These are phyloP conservation scores for Zelonia costaricensis DNA, from an alignment of 208 protist species.

Conservation along the genomic window DNA sequence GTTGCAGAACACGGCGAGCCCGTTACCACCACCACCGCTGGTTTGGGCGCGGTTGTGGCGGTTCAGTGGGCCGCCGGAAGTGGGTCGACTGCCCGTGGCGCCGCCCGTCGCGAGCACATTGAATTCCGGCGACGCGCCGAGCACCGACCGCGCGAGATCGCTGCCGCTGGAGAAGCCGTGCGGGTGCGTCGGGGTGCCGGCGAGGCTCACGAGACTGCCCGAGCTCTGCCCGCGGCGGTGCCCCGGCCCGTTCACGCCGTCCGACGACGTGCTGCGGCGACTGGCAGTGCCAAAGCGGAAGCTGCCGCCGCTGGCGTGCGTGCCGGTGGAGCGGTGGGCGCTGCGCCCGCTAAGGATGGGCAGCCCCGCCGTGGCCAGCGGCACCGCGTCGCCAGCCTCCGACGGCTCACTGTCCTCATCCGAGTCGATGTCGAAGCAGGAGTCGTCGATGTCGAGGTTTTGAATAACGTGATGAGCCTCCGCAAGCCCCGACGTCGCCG, in stretches of 20 bases:
- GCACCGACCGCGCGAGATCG: slow-evolving; percentile 6
- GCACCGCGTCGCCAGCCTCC: not conserved
- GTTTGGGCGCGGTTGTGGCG: not conserved
- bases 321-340: no score
- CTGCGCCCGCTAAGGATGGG: not conserved
- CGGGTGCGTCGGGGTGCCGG: not conserved
- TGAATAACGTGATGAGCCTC: not conserved
- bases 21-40: no score
- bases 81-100: not conserved
- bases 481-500: not conserved
- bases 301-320: not conserved
- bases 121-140: slow-evolving; percentile 7
- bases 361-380: not conserved
- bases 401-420: not conserved
- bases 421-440: slow-evolving; percentile 14
- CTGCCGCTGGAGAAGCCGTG: slow-evolving; percentile 9
- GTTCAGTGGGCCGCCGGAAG: slow-evolving; percentile 2
- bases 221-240: slow-evolving; percentile 1
- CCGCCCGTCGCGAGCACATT: slow-evolving; percentile 4
- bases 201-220: slow-evolving; percentile 6
- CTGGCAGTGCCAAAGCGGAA: not conserved
- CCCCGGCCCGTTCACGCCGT: slow-evolving; percentile 1
- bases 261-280: not conserved
- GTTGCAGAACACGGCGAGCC: slow-evolving; percentile 48
- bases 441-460: not conserved